Evolutionary conservation across 1,139 yeast genomes (phyloP), one percentile per base, ranked within the genome.

Genomic region (Suhomyces maxii): DNA sequence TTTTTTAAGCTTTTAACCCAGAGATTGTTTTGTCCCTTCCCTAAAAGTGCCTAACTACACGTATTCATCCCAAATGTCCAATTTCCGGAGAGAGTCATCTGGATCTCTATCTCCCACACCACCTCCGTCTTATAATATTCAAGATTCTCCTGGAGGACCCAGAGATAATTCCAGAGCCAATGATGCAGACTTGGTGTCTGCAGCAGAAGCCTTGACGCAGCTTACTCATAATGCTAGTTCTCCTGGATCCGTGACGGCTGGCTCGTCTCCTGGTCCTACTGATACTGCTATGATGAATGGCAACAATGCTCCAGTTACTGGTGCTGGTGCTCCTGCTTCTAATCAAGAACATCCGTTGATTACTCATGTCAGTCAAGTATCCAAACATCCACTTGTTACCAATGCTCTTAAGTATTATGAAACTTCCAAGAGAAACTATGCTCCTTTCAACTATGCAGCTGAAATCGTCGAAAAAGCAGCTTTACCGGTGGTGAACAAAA

Each of bases 381-480:
- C 73, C 32, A 65, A 61, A 46, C 79, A 76, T 55, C 82, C 83
- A 1, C 57, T 80, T 14, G 83, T 81, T 13, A 71, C 79, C 40
- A 73, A 80, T 51, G 87, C 87, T 2, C 82, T 80, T 34, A 75
- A 73, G 49, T 83, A 79, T 45, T 83, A 83, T 61, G 84, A 82
- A 55, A 66, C 71, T 30, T 74, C 82, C 35, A 83, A 82, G 55
- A 56, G 77, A 42, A 76, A 76, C 47, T 77, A 75, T 50, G 79
- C 83, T 4, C 80, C 84, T 7, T 81, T 84, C 59, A 80, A 79
- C 57, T 82, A 82, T 59, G 86, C 87, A 34, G 88, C 88, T 2
- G 87, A 79, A 39, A 77, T 80, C 52, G 80, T 84, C 31, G 89
- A 84, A 59, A 73, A 78, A 47, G 86, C 84, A 1, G 83, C 86